Evolutionary conservation across 768 basidiomycete genomes (phyloP).

Genomic region (Lepiota brunneoincarnata): DNA sequence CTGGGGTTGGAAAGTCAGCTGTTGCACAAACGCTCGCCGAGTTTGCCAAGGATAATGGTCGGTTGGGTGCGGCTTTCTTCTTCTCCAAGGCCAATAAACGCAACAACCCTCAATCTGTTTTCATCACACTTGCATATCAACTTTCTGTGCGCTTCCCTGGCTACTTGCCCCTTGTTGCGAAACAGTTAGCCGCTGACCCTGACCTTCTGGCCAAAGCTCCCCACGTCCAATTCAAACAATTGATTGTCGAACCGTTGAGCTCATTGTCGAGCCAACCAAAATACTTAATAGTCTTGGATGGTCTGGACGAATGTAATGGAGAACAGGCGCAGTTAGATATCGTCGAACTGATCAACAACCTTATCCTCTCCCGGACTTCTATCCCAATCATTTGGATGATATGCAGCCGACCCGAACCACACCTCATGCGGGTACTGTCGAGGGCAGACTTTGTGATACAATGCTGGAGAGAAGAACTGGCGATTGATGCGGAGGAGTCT

Average conservation of each 20-base stretch:
- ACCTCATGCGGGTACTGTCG: not conserved
- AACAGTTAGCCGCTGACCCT: not conserved
- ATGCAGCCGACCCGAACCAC: not conserved
- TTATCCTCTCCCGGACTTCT: not conserved
- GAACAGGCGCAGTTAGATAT: constrained; percentile 8
- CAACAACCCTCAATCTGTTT: not conserved
- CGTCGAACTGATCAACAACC: constrained; percentile 1
- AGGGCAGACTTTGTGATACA: not conserved
- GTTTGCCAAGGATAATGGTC: not conserved
- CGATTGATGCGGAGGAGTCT: not conserved
- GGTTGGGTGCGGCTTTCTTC: constrained; percentile 3
- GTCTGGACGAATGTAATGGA: constrained; percentile 13
- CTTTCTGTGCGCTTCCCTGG: not conserved
- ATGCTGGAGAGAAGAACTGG: not conserved
- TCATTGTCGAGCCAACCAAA: not conserved
- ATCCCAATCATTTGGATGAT: constrained; percentile 1
- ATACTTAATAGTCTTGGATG: constrained; percentile 4
- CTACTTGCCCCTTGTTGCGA: not conserved
- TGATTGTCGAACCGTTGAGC: not conserved
- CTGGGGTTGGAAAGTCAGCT: constrained; percentile 3
- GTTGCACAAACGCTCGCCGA: not conserved
- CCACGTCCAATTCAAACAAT: not conserved
- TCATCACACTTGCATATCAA: constrained; percentile 2
- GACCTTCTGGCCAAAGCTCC: not conserved
- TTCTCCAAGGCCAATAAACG: not conserved